These are phyloP conservation scores for Taphrina flavorubra DNA, from an alignment of 1,139 yeast species.

Conservation along the genomic window DNA sequence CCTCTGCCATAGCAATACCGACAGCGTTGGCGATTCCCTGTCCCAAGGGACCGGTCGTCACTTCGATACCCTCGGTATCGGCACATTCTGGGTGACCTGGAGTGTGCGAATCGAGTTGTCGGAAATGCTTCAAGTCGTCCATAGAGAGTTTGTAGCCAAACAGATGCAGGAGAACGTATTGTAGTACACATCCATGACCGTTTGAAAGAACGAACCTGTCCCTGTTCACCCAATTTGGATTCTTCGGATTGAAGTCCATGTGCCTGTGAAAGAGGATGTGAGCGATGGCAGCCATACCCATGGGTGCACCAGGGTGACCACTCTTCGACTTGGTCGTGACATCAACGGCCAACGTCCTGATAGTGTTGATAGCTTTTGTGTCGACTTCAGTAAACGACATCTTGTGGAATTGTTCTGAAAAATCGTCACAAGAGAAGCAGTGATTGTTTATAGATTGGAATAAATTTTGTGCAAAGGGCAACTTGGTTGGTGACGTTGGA, in stretches of 20 bases:
- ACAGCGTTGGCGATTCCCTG: conserved; percentile 98
- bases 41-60: conserved; percentile 98
- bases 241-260: conserved; percentile 86
- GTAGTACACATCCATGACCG: conserved; percentile 95
- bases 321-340: conserved; percentile 88
- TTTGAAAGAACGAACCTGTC: conserved; percentile 94
- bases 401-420: not conserved
- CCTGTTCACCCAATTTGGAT: conserved; percentile 91
- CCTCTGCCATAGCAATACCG: conserved; percentile 95
- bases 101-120: conserved; percentile 88
- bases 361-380: conserved; percentile 78
- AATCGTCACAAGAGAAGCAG: not conserved
- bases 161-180: conserved; percentile 84
- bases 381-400: conserved; percentile 62
- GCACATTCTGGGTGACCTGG: conserved; percentile 97
- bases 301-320: conserved; percentile 99
- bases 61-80: conserved; percentile 84
- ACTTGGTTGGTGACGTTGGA: not conserved
- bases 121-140: conserved; percentile 87
- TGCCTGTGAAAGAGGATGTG: conserved; percentile 72
- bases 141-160: conserved; percentile 81
- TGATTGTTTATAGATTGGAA: too few relatives aligned
- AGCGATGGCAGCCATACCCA: conserved; percentile 93
- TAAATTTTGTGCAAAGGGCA: not conserved
- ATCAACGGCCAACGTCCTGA: conserved; percentile 86